These are phyloP conservation scores for Suillus spraguei DNA, from an alignment of 768 basidiomycete species.

Conservation along the genomic window DNA sequence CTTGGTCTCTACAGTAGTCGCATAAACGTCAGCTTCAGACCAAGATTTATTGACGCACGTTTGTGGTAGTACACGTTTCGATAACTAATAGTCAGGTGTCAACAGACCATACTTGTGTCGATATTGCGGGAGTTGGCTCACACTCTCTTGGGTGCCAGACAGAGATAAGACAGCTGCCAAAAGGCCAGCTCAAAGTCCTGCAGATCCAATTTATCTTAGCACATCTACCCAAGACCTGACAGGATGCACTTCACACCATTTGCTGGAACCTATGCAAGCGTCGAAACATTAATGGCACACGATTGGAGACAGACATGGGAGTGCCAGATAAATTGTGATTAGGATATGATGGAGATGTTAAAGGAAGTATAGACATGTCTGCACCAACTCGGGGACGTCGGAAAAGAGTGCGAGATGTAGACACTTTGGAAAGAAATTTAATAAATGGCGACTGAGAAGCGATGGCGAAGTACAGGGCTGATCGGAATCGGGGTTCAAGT, in stretches of 20 bases:
- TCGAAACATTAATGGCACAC: slow-evolving; percentile 80
- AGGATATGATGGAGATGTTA: slow-evolving; percentile 30
- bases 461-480: background rate
- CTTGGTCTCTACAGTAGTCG: slow-evolving; percentile 75
- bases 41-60: slow-evolving; percentile 46
- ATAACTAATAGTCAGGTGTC: slow-evolving; percentile 52
- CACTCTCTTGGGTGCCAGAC: slow-evolving; percentile 91
- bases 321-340: slow-evolving; percentile 20
- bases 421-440: slow-evolving; percentile 15
- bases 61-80: slow-evolving; percentile 98
- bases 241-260: slow-evolving; percentile 58
- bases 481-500: background rate
- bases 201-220: slow-evolving; percentile 7
- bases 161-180: slow-evolving; percentile 95
- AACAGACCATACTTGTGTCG: slow-evolving; percentile 11
- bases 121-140: slow-evolving; percentile 38
- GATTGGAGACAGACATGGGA: slow-evolving; percentile 40
- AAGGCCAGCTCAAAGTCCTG: slow-evolving; percentile 97
- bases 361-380: slow-evolving; percentile 37
- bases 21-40: background rate
- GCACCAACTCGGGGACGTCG: slow-evolving; percentile 20
- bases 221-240: background rate
- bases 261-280: slow-evolving; percentile 81
- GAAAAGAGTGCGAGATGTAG: slow-evolving; percentile 17
- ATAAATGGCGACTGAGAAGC: background rate